Evolutionary conservation across 2,329 filamentous ascomycete genomes (phyloP), one percentile per base, ranked within the genome.

Genomic region (Scedosporium aurantiacum): DNA sequence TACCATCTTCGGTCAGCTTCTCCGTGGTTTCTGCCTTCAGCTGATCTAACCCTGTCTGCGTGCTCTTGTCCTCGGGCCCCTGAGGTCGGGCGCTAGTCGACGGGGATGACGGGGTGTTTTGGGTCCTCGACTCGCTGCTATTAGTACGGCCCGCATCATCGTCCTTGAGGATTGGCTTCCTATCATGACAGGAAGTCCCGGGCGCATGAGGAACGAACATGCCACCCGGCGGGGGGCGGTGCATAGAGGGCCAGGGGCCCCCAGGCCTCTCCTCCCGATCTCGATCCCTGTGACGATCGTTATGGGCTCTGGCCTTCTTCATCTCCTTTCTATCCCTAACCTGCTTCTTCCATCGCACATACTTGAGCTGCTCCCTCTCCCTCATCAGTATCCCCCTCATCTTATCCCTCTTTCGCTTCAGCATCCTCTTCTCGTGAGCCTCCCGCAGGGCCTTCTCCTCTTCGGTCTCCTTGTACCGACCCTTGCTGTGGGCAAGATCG

Each of bases 401-500:
- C 37, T 27, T 16, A 6, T 65, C 73, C 64, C 68, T 73, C 75
- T 2, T 71, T 71, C 61, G 73, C 74, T 47, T 40, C n/a, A 40
- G n/a, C 25, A 74, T 71, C 64, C 75, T 76, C 61, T 74, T 73
- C 66, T 78, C 75, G 23, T 76, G 73, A 2, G 75, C 77, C 47
- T 77, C 75, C 25, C 75, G 75, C 0, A 75, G 76, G 57, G 73
- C 73, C 68, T 78, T 79, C 64, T 82, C 77, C 63, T 81, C 79
- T 0, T 72, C 64, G 1, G 74, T 76, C 66, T 83, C 80, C 10
- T 77, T 71, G 27, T 79, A 67, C 28, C 75, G 76, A 3, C 82
- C 85, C 69, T 88, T 89, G 64, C 82, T 82, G 70, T 89, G 85
- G 0, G 87, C 86, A 5, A 89, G 78, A 65, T 90, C 87, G 64